Evolutionary conservation across 176 grass and related monocot species (phyloP), one percentile per base, ranked within the genome.

Genomic region (Triticum urartu): DNA sequence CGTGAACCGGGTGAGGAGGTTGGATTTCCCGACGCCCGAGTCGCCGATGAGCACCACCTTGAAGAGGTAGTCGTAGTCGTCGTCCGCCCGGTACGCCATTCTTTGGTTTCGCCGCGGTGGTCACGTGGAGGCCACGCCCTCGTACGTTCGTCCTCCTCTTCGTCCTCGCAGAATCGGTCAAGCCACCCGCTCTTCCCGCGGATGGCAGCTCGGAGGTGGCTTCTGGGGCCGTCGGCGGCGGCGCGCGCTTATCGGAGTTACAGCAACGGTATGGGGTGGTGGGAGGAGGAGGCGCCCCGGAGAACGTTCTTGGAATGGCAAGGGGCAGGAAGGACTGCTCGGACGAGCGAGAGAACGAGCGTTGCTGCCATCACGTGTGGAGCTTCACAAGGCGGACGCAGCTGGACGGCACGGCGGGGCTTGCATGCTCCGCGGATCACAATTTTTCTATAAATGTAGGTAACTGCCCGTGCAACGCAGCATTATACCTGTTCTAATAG

Each of bases 21-120:
- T 78, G 18, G 75, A 78, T 56, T 78, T 78, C 15, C 92, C 92
- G 22, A 94, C 92, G 45, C 89, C 92, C 54, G 92, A 91, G 87
- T 94, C 92, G 58, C 92, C 92, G 84, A 92, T 92, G 75, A 89
- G 87, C 84, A 92, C 91, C 91, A 92, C 87, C 87, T 91, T 91
- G 83, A 91, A 91, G 64, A 91, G 76, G 81, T 92, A 92, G 85
- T 92, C 91, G 40, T 54, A 54, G 50, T 54, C 50, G 50, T 54
- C 50, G 17, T 54, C 50, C 50, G 50, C 50, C 50, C 50, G 50
- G 50, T 86, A 75, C 61, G 74, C 84, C 84, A 78, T 78, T 32
- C 30, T 68, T 68, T 18, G 65, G 65, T 18, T 68, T 68, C 65
- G 28, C 65, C 65, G 30, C 65, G 65, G 65, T 9, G 28, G 65